Percentiles rank a stretch among this genome's conserved stretches.
These are phyloP conservation scores for Lepidium aucheri DNA, from an alignment of 345 rosid species.

Conservation along the genomic window DNA sequence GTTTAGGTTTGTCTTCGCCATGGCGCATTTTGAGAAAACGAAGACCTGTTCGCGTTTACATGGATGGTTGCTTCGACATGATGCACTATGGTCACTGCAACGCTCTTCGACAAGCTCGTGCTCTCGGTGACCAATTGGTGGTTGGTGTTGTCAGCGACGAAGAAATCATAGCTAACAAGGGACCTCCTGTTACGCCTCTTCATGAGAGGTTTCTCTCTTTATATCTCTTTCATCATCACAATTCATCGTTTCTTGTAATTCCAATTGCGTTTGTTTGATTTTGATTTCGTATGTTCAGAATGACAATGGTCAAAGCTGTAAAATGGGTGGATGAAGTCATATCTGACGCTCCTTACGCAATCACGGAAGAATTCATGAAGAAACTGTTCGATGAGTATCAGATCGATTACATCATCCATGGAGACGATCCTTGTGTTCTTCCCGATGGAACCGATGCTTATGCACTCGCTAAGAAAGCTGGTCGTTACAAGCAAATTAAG, in stretches of 20 bases:
- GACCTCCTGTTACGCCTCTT: constrained; percentile 87
- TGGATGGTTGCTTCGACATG: constrained; percentile 98
- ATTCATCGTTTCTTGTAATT: not conserved
- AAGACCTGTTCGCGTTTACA: constrained; percentile 75
- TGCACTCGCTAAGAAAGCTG: constrained; percentile 77
- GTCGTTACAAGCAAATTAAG: constrained; percentile 93
- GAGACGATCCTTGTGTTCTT: constrained; percentile 93
- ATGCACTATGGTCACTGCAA: constrained; percentile 98
- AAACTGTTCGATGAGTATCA: constrained; percentile 67
- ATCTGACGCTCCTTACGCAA: constrained; percentile 81
- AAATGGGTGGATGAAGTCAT: constrained; percentile 98
- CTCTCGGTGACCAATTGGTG: constrained; percentile 84
- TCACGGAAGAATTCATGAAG: constrained; percentile 83
- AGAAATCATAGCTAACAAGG: constrained; percentile 88
- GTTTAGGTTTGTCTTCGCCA: constrained; percentile 25
- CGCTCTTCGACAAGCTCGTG: constrained; percentile 84
- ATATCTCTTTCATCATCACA: not conserved
- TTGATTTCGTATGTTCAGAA: constrained; percentile 29
- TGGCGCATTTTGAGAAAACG: constrained; percentile 35
- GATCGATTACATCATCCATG: constrained; percentile 89
- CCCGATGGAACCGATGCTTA: constrained; percentile 98
- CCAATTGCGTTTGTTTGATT: not conserved
- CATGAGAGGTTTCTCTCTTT: constrained; percentile 60
- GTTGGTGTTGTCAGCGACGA: constrained; percentile 91
- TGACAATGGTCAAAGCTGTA: constrained; percentile 78